A percentile compares a stretch with the other conserved stretches of the same genome.
Conservation (phyloP, 1,284 basidiomycete species). For the Violaceomyces palustris region DNA sequence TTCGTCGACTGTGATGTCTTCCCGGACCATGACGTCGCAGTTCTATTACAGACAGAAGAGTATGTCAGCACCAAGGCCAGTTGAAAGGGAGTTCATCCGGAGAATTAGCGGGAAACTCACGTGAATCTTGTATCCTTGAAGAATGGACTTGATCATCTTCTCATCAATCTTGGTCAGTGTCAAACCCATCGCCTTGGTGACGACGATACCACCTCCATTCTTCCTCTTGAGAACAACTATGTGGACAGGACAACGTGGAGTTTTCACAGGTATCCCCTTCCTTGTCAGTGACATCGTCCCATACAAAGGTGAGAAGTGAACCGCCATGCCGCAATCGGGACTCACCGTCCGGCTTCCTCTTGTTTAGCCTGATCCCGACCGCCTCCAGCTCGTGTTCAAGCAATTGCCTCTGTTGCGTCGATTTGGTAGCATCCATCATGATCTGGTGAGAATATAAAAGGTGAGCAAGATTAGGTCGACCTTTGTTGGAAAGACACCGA, state of each 20-base stretch:
- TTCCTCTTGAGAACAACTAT: conserved; percentile 63
- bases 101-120: conserved; percentile 3
- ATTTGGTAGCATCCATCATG: conserved; percentile 95
- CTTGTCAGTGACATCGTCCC: not conserved
- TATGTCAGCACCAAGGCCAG: not conserved
- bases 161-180: conserved; percentile 93
- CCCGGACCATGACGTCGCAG: conserved; percentile 42
- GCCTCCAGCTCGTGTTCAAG: conserved; percentile 91
- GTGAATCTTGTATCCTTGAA: conserved; percentile 57
- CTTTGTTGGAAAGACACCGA: too few relatives aligned
- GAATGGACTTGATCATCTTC: conserved; percentile 83
- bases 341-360: conserved; percentile 72
- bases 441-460: conserved; percentile 52
- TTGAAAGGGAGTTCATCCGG: not conserved
- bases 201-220: conserved; percentile 72
- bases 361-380: conserved; percentile 91
- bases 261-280: too few relatives aligned
- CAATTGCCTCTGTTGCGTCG: conserved; percentile 79
- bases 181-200: conserved; percentile 59
- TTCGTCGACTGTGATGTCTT: conserved; percentile 79
- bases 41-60: conserved; percentile 16
- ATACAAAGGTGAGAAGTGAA: not conserved
- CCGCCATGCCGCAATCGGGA: too few relatives aligned
- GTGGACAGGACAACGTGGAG: not conserved
- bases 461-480: too few relatives aligned